A percentile compares a stretch with the other conserved stretches of the same genome.
Conservation (phyloP, 306 rosid genomes). For the Astragalus glycyphyllos region DNA sequence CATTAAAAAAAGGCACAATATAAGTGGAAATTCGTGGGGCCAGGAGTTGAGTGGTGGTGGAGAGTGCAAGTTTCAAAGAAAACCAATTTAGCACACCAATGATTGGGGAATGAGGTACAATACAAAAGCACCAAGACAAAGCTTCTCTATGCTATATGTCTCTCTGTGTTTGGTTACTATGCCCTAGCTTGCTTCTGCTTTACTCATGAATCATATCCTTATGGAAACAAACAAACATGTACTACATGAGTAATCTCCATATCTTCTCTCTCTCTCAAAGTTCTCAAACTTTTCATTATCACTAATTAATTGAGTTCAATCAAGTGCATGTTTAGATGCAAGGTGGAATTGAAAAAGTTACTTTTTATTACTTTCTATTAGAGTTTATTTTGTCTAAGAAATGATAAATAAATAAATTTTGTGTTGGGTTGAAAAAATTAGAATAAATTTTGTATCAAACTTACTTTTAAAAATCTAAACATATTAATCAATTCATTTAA, state of each 20-base stretch:
- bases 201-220: conserved; percentile 13
- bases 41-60: background rate
- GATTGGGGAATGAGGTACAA: conserved; percentile 38
- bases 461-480: too few species aligned
- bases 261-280: background rate
- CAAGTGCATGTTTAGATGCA: too few species aligned
- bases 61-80: background rate
- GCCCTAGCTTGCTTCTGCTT: conserved; percentile 10
- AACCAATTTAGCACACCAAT: conserved; percentile 12
- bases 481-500: too few species aligned
- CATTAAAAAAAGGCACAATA: background rate
- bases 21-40: background rate
- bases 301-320: background rate
- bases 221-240: conserved; percentile 21
- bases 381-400: too few species aligned
- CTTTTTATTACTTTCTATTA: too few species aligned
- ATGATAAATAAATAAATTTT: too few species aligned
- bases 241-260: conserved; percentile 4
- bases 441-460: too few species aligned
- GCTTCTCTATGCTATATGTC: background rate
- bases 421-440: too few species aligned
- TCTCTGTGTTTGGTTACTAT: too few species aligned
- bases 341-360: too few species aligned
- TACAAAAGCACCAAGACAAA: conserved; percentile 22
- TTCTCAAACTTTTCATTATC: conserved; percentile 3